Evolutionary conservation across 2,329 filamentous ascomycete species (phyloP), one percentile per base, ranked within the genome.

Genomic region (Colletotrichum tofieldiae): DNA sequence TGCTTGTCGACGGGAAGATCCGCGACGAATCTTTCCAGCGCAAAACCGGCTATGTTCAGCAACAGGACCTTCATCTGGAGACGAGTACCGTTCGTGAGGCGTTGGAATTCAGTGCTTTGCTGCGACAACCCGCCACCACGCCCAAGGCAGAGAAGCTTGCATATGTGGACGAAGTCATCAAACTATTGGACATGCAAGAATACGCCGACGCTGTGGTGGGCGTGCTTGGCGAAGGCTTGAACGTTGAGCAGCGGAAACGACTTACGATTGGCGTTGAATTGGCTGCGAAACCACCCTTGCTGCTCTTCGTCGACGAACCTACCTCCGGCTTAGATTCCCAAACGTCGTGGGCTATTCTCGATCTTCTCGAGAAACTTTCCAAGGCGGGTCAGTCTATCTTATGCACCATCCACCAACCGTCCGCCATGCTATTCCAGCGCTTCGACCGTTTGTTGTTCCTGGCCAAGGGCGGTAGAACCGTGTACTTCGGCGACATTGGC

Each of bases 231-330:
- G 90, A 93, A 84, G 80, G 79, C 0, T 69, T 80, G 3, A 80
- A 90, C 73, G 80, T 83, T 0, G 84, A 86, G 70, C 83, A 86
- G 69, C 77, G 84, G 11, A 86, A 86, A 59, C 88, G 92, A 74
- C 85, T 94, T 11, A 94, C 93, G 0, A 94, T 94, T 71, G 93
- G 92, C 77, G 93, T 94, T 2, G 93, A 95, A 78, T 84, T 95
- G 4, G 93, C 92, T 26, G 93, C 93, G 1, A 93, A 92, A 78
- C 93, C 93, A 0, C 87, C 92, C 49, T 83, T 94, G 2, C 86
- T 94, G 59, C 87, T 94, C 23, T 95, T 94, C 84, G 85, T 94
- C 26, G 93, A 95, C 76, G 93, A 95, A 77, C 93, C 93, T 1
- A 94, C 93, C 6, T 94, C 92, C 6, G 93, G 93, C 78, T 86